Conservation (phyloP, 352 stramenopile genomes). For the Pythium insidiosum region DNA sequence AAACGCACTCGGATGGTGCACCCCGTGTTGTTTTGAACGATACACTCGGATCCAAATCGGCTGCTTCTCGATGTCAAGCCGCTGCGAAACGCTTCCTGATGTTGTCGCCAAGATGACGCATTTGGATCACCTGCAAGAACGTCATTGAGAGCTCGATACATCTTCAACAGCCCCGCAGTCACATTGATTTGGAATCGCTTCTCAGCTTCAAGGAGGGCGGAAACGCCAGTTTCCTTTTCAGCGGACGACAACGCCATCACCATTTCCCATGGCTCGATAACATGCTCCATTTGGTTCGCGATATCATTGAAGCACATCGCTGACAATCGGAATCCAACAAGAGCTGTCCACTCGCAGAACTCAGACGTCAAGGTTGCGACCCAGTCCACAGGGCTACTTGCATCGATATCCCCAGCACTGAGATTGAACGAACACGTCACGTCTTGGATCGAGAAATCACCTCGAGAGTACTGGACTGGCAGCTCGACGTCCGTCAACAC, state of each 20-base stretch:
- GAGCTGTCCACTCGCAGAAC: constrained; percentile 20
- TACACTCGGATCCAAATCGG: constrained; percentile 35
- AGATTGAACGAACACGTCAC: constrained; percentile 20
- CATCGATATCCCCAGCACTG: constrained; percentile 12
- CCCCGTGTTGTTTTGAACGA: constrained; percentile 70
- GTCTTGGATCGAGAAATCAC: constrained; percentile 24
- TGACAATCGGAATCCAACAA: constrained; percentile 22
- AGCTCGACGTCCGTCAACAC: constrained; percentile 25
- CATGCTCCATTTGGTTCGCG: constrained; percentile 24
- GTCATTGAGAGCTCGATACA: constrained; percentile 71
- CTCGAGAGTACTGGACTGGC: constrained; percentile 20
- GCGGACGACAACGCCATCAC: constrained; percentile 18
- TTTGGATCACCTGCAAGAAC: constrained; percentile 53
- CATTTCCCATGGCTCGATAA: constrained; percentile 31
- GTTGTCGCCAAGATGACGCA: constrained; percentile 37
- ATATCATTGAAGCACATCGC: constrained; percentile 28
- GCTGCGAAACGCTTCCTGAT: constrained; percentile 49
- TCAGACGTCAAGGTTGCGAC: constrained; percentile 13
- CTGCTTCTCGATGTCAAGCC: constrained; percentile 24
- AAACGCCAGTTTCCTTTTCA: constrained; percentile 20
- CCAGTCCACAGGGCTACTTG: constrained; percentile 11
- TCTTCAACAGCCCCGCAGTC: constrained; percentile 41
- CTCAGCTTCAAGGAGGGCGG: constrained; percentile 22
- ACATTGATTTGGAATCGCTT: constrained; percentile 35
- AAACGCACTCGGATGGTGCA: constrained; percentile 43